Evolutionary conservation across 345 rosid genomes (phyloP), one percentile per base, ranked within the genome.

Genomic region (Kernera saxatilis): DNA sequence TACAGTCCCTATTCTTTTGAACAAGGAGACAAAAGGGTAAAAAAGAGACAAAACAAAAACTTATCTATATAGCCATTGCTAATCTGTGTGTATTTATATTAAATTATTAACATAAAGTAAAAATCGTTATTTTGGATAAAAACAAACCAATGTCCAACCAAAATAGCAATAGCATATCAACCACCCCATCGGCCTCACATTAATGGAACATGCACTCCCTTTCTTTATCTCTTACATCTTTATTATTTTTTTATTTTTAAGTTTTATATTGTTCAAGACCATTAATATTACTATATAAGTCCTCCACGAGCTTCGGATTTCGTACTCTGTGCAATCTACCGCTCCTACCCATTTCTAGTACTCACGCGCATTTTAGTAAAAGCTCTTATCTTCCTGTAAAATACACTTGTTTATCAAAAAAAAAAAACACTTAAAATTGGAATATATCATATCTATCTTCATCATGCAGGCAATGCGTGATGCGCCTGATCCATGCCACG

Each of bases 121-220:
- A 49, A 49, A 41, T 56, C 29, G 66, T 58, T 67, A 39, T 58
- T 67, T 59, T 67, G 55, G 54, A 50, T 40, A 15, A 30, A 75
- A 69, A 75, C 64, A 62, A 75, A 53, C 32, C 30, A 67, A 23
- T 40, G 55, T 50, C 48, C 18, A 44, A 41, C 77, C 66, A 60
- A 58, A 77, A 72, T 75, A 78, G 61, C 57, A 60, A 49, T 32
- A 63, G 46, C 71, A 55, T 35, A 74, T 69, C 54, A 75, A 69
- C 79, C 2, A 75, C 66, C 79, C 66, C 75, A 75, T 48, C 69
- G 64, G 65, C 66, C 50, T 67, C 77, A 60, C 69, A 70, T 79
- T 26, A 64, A 72, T 72, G 41, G 64, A 69, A 36, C 65, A 18
- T 74, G 77, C 71, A 71, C 69, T 75, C 25, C 27, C 2, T 19